Conservation (phyloP, 164 flowering plant genomes). For the Houttuynia cordata region DNA sequence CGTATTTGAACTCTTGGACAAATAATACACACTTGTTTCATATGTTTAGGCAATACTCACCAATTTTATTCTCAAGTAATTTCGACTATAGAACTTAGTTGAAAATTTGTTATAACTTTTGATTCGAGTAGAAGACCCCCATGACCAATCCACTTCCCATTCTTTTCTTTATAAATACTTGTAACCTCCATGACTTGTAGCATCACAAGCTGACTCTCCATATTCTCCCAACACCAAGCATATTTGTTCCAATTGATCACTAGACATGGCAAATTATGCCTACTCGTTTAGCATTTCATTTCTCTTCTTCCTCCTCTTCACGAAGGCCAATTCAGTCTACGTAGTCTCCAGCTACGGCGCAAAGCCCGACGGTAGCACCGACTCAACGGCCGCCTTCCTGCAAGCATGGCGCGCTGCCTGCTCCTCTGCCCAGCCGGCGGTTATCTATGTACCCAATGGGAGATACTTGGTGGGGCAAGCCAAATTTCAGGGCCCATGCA, state of each 20-base stretch:
- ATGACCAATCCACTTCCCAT: background rate
- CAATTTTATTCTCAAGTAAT: background rate
- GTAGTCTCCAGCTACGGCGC: conserved; percentile 15
- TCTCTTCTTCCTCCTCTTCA: conserved; percentile 1
- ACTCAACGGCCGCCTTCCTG: conserved; percentile 11
- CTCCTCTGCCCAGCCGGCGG: conserved; percentile 8
- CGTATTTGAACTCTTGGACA: background rate
- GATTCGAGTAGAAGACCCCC: background rate
- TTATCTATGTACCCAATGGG: conserved; percentile 19
- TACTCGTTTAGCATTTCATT: background rate
- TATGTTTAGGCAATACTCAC: too few species aligned
- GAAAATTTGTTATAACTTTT: background rate
- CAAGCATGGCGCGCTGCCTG: conserved; percentile 21
- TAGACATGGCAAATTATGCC: background rate
- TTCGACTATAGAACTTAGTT: background rate
- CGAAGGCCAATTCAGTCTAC: conserved; percentile 8
- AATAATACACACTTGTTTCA: background rate
- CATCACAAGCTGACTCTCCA: background rate
- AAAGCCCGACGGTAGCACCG: conserved; percentile 12
- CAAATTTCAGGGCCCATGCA: conserved; percentile 19
- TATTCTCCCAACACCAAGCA: background rate
- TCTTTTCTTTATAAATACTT: background rate
- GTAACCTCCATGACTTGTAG: background rate
- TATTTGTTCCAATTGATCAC: conserved; percentile 1
- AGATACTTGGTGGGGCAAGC: conserved; percentile 11